Base-by-base conservation (phyloP, 2,329 filamentous ascomycete species). In the Aspergillus floridensis region DNA sequence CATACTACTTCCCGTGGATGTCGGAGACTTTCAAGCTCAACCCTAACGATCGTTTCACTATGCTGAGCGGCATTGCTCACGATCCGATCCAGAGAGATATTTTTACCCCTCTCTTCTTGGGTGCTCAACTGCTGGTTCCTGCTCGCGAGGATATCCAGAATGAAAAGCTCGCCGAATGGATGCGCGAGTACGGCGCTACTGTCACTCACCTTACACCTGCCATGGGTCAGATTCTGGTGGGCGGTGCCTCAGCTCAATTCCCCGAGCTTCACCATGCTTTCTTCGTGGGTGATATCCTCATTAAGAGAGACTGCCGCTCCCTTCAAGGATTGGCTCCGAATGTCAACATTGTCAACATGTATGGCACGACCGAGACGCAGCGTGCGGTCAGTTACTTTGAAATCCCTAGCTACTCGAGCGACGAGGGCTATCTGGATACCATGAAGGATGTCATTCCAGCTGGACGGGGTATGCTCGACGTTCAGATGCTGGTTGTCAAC, bases 1-100 rank as follows among this genome's bases (percentile, higher is more conserved):
- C 92, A 1, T 88, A 89, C 68, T 98, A 96, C 78, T 96, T 93
- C 71, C 86, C 88, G 21, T 98, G 92, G 93, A 98, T 98, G 93
- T 86, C 91, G 0, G 79, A 95, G 76, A 86, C 81, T 2, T 98
- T 98, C 74, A 81, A 86, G 52, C 81, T 96, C 51, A 88, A 86
- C 0, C 82, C 87, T 8, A 83, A 91, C 47, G 88, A 88, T 72
- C 85, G 83, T 63, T 97, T 96, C 71, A 92, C 92, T 3, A 88
- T 93, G 80, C 82, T 97, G 7, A 89, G 85, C 52, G 93, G 93
- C 50, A 96, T 97, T 68, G 90, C 90, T 73, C 76, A 86, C 76
- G 63, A 88, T 80, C 73, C 86, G 1, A 80, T 80, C 49, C 77
- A 79, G 58, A 74, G 86, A 71, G 86, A 98, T 73, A 96, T 97